Evolutionary conservation across 2,329 filamentous ascomycete genomes (phyloP).

Genomic region (Meredithiella fracta): DNA sequence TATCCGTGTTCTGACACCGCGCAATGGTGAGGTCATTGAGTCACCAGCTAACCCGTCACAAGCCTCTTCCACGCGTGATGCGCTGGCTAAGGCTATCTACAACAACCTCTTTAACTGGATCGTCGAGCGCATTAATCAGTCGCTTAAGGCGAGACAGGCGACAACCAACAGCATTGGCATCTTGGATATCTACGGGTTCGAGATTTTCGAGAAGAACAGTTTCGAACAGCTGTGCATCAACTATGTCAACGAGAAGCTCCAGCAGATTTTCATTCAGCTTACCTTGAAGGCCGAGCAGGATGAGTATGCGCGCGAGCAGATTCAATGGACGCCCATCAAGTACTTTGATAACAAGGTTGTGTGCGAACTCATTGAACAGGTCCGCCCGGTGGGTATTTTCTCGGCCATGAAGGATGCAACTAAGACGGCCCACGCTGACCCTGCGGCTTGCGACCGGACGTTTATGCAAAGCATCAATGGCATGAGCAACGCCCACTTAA

Average conservation of each 20-base stretch:
- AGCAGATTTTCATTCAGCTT: conserved; percentile 97
- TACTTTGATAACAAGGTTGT: conserved; percentile 99
- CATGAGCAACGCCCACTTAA: conserved; percentile 81
- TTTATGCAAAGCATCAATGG: conserved; percentile 89
- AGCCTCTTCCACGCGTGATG: conserved; percentile 74
- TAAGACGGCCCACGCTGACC: conserved; percentile 94
- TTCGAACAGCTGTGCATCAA: conserved; percentile 99
- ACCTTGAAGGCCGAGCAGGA: conserved; percentile 95
- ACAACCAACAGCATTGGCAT: conserved; percentile 83
- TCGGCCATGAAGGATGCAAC: conserved; percentile 95
- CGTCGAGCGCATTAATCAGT: conserved; percentile 77
- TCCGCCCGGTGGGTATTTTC: conserved; percentile 79
- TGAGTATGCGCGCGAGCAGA: conserved; percentile 88
- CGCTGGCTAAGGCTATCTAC: conserved; percentile 88
- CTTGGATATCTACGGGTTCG: conserved; percentile 96
- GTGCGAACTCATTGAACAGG: conserved; percentile 88
- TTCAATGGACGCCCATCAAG: conserved; percentile 96
- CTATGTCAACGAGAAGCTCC: conserved; percentile 97
- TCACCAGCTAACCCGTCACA: conserved; percentile 76
- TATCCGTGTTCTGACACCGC: conserved; percentile 62
- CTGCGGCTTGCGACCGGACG: conserved; percentile 81
- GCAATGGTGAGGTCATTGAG: conserved; percentile 49
- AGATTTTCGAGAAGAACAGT: conserved; percentile 98
- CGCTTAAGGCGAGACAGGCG: conserved; percentile 59
- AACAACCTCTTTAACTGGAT: conserved; percentile 99